Percentiles rank a stretch among this genome's conserved stretches.
These are phyloP conservation scores for Scolecobasidium constrictum DNA, from an alignment of 2,329 filamentous ascomycete species.

Conservation along the genomic window DNA sequence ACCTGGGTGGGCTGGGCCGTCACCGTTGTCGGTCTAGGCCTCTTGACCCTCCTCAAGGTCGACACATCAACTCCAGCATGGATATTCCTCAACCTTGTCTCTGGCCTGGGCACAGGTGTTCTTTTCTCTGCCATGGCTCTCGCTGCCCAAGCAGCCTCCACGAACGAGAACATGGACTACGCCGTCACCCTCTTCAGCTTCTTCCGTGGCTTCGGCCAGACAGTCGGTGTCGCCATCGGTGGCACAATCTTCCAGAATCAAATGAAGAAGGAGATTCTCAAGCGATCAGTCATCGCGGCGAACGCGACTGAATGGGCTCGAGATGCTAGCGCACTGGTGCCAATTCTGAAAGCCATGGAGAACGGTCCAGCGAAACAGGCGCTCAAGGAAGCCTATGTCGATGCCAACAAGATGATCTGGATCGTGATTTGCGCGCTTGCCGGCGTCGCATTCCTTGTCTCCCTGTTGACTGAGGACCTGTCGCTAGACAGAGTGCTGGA, in stretches of 20 bases:
- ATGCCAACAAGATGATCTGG: conserved; percentile 45
- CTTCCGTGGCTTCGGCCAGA: conserved; percentile 53
- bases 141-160: conserved; percentile 51
- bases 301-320: conserved; percentile 40
- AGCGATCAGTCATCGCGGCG: conserved; percentile 36
- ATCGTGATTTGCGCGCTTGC: conserved; percentile 44
- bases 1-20: conserved; percentile 52
- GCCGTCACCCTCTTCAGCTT: conserved; percentile 57
- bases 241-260: conserved; percentile 62
- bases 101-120: conserved; percentile 52
- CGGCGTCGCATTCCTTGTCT: conserved; percentile 39
- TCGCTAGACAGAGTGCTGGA: conserved; percentile 11
- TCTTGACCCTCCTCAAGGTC: conserved; percentile 39
- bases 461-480: conserved; percentile 38
- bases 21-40: conserved; percentile 46
- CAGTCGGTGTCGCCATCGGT: conserved; percentile 54
- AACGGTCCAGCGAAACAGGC: conserved; percentile 27
- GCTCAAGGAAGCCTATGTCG: conserved; percentile 42
- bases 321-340: conserved; percentile 48
- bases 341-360: conserved; percentile 46
- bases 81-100: conserved; percentile 50
- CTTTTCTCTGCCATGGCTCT: conserved; percentile 54
- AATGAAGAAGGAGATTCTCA: conserved; percentile 40
- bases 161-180: conserved; percentile 46
- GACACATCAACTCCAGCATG: conserved; percentile 42